Evolutionary conservation across 2,329 filamentous ascomycete genomes (phyloP).

Genomic region (Juglanconis juglandina): DNA sequence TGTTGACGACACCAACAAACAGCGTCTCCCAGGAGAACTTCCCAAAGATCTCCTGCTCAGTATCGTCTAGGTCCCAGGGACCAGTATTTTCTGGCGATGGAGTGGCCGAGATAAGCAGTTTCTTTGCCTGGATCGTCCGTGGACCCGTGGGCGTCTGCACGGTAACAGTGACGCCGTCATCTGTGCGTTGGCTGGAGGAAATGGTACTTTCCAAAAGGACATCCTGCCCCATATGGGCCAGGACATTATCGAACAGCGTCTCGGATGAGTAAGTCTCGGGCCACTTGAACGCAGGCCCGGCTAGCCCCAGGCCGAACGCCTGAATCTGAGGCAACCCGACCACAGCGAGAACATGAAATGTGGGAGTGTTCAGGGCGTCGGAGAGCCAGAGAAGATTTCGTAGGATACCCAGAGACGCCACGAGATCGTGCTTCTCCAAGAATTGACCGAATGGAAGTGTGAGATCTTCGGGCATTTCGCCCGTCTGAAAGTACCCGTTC

Average conservation of each 20-base stretch:
- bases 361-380: slow-evolving; percentile 4
- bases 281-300: not conserved
- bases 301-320: slow-evolving; percentile 3
- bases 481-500: slow-evolving; percentile 3
- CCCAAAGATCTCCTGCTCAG: slow-evolving; percentile 22
- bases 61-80: slow-evolving; percentile 29
- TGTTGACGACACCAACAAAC: slow-evolving; percentile 6
- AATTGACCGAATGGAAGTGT: slow-evolving; percentile 6
- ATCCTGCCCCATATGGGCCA: slow-evolving; percentile 28
- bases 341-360: slow-evolving; percentile 21
- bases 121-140: slow-evolving; percentile 28
- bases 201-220: slow-evolving; percentile 32
- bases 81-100: slow-evolving; percentile 28
- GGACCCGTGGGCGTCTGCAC: slow-evolving; percentile 23
- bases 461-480: slow-evolving; percentile 4
- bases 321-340: not conserved
- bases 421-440: slow-evolving; percentile 8
- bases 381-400: slow-evolving; percentile 8
- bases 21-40: slow-evolving; percentile 11
- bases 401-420: slow-evolving; percentile 1
- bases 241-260: slow-evolving; percentile 33
- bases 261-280: slow-evolving; percentile 27
- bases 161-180: slow-evolving; percentile 22
- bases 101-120: slow-evolving; percentile 33
- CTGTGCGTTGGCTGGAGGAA: slow-evolving; percentile 24